Percentiles rank a stretch among this genome's conserved stretches.
Conservation (phyloP, 768 basidiomycete genomes). For the Mycena olivaceomarginata region DNA sequence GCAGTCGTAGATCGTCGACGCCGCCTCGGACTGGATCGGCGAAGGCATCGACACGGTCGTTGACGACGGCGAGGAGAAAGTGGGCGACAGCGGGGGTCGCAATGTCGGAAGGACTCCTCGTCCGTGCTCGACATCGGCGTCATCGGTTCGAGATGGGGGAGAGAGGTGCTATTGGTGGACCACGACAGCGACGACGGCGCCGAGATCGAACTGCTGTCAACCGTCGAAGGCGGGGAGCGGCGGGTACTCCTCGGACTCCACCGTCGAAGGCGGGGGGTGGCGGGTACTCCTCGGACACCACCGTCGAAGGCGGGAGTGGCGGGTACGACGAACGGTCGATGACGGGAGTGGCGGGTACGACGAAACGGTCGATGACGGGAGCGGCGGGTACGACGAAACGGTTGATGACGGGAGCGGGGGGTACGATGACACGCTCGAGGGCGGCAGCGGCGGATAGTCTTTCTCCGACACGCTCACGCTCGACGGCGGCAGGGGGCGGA, state of each 20-base stretch:
- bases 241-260: slow-evolving; percentile 12
- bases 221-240: slow-evolving; percentile 54
- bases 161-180: slow-evolving; percentile 33
- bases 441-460: slow-evolving; percentile 57
- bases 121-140: slow-evolving; percentile 32
- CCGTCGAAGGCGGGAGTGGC: slow-evolving; percentile 51
- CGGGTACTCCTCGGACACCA: slow-evolving; percentile 35
- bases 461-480: slow-evolving; percentile 31
- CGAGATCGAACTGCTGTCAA: slow-evolving; percentile 24
- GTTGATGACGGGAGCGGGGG: slow-evolving; percentile 59
- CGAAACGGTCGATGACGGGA: too few relatives aligned
- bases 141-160: slow-evolving; percentile 36
- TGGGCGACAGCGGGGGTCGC: slow-evolving; percentile 57
- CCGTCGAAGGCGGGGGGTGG: slow-evolving; percentile 41
- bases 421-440: slow-evolving; percentile 49
- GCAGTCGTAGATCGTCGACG: slow-evolving; percentile 26
- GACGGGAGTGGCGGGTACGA: too few relatives aligned
- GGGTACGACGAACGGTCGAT: slow-evolving; percentile 54
- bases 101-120: slow-evolving; percentile 47
- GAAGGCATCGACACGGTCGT: slow-evolving; percentile 55
- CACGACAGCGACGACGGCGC: slow-evolving; percentile 29
- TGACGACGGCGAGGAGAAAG: slow-evolving; percentile 50
- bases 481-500: slow-evolving; percentile 59
- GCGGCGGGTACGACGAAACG: too few relatives aligned
- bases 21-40: slow-evolving; percentile 48